Percentiles rank a stretch among this genome's conserved stretches.
Conservation (phyloP, 1,139 yeast genomes). For the Pichia sp. region DNA sequence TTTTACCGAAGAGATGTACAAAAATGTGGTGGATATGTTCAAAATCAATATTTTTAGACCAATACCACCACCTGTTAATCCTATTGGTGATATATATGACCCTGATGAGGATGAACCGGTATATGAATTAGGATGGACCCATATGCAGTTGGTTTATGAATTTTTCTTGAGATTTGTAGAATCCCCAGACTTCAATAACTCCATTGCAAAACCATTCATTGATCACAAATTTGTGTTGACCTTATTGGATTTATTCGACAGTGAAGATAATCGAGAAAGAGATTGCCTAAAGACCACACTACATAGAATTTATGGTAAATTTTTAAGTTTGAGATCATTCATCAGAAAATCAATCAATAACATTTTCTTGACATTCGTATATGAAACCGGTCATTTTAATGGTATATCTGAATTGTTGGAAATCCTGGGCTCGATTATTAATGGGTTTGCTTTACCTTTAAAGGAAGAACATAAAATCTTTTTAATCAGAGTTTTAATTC, state of each 20-base stretch:
- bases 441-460: constrained; percentile 95
- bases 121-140: constrained; percentile 97
- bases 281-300: constrained; percentile 91
- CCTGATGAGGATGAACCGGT: constrained; percentile 99
- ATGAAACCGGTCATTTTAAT: constrained; percentile 92
- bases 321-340: constrained; percentile 80
- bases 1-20: constrained; percentile 86
- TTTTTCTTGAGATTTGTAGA: constrained; percentile 89
- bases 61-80: constrained; percentile 96
- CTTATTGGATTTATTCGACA: constrained; percentile 81
- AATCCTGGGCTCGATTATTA: constrained; percentile 90
- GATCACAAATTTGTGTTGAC: constrained; percentile 83
- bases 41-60: constrained; percentile 85
- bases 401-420: constrained; percentile 94
- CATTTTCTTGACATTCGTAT: constrained; percentile 85
- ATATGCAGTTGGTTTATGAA: constrained; percentile 94
- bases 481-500: constrained; percentile 79
- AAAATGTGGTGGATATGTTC: constrained; percentile 85
- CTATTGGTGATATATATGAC: constrained; percentile 90
- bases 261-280: constrained; percentile 94
- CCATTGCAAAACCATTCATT: constrained; percentile 85
- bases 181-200: constrained; percentile 90
- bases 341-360: constrained; percentile 88
- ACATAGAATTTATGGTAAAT: constrained; percentile 94
- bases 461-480: constrained; percentile 96